Evolutionary conservation across 768 basidiomycete genomes (phyloP).

Genomic region (Suillus decipiens): DNA sequence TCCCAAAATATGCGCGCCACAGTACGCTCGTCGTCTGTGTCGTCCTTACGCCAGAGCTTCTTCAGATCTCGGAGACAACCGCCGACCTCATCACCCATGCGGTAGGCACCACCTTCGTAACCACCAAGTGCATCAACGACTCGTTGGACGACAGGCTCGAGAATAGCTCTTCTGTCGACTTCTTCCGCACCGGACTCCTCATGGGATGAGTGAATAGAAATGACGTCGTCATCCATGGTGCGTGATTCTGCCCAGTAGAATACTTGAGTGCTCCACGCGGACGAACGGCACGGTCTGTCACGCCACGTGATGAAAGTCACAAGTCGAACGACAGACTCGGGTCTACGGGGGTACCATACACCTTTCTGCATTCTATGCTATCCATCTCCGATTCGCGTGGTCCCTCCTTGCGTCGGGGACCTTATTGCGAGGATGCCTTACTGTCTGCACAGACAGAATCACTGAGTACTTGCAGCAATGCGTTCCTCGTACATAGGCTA

Average conservation of each 20-base stretch:
- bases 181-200: conserved; percentile 29
- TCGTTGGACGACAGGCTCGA: conserved; percentile 67
- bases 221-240: conserved; percentile 36
- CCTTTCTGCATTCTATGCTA: neutral
- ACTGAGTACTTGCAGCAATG: neutral
- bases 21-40: conserved; percentile 94
- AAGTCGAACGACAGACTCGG: neutral
- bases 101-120: conserved; percentile 62
- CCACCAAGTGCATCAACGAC: conserved; percentile 86
- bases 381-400: neutral
- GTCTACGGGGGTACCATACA: neutral
- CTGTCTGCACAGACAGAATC: neutral
- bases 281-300: conserved; percentile 25
- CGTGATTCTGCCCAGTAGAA: neutral
- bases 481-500: neutral
- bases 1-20: conserved; percentile 93
- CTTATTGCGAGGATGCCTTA: neutral
- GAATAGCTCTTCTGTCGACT: conserved; percentile 49
- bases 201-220: conserved; percentile 33
- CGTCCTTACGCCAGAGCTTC: conserved; percentile 94
- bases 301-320: conserved; percentile 27
- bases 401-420: neutral
- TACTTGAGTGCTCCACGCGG: neutral
- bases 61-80: conserved; percentile 94
- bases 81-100: conserved; percentile 78